phyloP scores from a whole-genome alignment of 2,329 filamentous ascomycete genomes.

The Fusarium coffeatum region DNA sequence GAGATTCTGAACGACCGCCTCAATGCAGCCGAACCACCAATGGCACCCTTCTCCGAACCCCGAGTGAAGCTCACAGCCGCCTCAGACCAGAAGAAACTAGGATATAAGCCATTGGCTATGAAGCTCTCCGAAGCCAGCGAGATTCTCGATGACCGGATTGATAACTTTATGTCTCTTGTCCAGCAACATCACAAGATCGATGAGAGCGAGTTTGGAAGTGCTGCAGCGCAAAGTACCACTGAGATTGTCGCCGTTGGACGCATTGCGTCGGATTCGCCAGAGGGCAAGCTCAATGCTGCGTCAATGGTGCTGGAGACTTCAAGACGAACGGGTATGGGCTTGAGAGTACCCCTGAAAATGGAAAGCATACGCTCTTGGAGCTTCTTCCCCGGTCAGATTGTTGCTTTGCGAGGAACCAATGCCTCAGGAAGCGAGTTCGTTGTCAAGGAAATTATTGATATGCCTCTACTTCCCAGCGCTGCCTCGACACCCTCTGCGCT shows the following conservation, averaged over 20 bases:
- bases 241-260: slow-evolving; percentile 92
- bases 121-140: slow-evolving; percentile 92
- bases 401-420: slow-evolving; percentile 88
- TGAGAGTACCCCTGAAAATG: slow-evolving; percentile 83
- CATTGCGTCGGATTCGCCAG: slow-evolving; percentile 87
- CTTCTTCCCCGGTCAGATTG: slow-evolving; percentile 95
- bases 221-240: slow-evolving; percentile 83
- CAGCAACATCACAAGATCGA: slow-evolving; percentile 81
- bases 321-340: slow-evolving; percentile 82
- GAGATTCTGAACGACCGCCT: slow-evolving; percentile 87
- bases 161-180: slow-evolving; percentile 82
- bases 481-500: slow-evolving; percentile 76
- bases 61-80: slow-evolving; percentile 87
- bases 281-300: slow-evolving; percentile 86
- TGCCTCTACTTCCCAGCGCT: slow-evolving; percentile 79
- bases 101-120: slow-evolving; percentile 94
- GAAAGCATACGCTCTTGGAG: slow-evolving; percentile 75
- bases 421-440: slow-evolving; percentile 85
- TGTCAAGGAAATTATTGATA: slow-evolving; percentile 78
- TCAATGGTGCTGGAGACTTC: slow-evolving; percentile 92
- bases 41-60: slow-evolving; percentile 77
- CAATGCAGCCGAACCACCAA: slow-evolving; percentile 72
- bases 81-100: slow-evolving; percentile 90
- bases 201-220: slow-evolving; percentile 85
- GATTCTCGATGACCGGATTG: slow-evolving; percentile 93